Conservation (phyloP, 2,329 filamentous ascomycete species). For the Diaporthe sp. region DNA sequence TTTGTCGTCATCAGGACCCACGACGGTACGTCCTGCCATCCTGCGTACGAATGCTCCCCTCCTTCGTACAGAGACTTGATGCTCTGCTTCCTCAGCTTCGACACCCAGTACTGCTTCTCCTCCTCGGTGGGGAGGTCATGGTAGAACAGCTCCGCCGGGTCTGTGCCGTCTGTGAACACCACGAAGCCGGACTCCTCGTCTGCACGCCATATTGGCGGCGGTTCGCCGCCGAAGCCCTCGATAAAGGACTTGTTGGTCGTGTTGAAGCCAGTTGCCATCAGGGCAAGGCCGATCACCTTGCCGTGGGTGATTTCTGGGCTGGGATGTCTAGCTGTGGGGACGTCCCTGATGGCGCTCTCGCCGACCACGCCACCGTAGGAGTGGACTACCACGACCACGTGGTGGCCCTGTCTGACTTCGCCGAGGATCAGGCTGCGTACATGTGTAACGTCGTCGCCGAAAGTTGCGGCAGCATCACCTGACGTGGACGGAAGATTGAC, state of each 20-base stretch:
- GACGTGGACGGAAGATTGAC: slow-evolving; percentile 57
- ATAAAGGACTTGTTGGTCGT: slow-evolving; percentile 56
- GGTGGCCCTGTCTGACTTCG: slow-evolving; percentile 53
- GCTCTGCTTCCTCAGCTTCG: slow-evolving; percentile 56
- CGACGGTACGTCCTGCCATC: slow-evolving; percentile 61
- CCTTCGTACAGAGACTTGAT: slow-evolving; percentile 61
- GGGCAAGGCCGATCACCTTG: slow-evolving; percentile 58
- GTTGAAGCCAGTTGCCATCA: slow-evolving; percentile 61
- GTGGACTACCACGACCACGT: slow-evolving; percentile 63
- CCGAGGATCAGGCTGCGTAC: slow-evolving; percentile 52
- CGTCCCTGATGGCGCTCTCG: slow-evolving; percentile 60
- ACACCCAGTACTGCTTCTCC: slow-evolving; percentile 59
- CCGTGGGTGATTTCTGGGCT: slow-evolving; percentile 46
- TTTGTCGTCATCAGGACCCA: slow-evolving; percentile 62
- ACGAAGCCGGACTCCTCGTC: slow-evolving; percentile 58
- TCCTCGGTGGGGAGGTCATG: slow-evolving; percentile 58
- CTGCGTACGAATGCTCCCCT: slow-evolving; percentile 58
- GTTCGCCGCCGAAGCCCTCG: slow-evolving; percentile 56
- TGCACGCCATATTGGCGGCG: slow-evolving; percentile 57
- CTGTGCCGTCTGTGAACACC: slow-evolving; percentile 51
- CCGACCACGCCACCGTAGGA: slow-evolving; percentile 64
- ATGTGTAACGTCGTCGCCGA: slow-evolving; percentile 58
- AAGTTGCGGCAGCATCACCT: slow-evolving; percentile 52
- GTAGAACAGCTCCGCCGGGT: slow-evolving; percentile 60
- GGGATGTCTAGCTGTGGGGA: slow-evolving; percentile 48